Evolutionary conservation across 306 rosid species (phyloP).

Genomic region (Lupinus albus): DNA sequence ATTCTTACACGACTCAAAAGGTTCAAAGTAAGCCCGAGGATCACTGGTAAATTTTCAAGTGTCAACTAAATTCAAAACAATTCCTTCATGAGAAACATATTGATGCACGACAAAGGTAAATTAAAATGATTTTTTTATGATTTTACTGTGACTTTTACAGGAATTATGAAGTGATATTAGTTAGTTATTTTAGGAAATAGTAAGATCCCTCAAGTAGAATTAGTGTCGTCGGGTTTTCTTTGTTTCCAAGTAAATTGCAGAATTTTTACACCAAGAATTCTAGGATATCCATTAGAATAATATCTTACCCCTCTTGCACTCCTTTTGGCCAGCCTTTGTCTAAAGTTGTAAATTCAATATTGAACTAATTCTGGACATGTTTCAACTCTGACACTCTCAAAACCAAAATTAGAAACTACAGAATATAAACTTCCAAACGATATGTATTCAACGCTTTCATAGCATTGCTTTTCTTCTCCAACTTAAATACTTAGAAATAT

Average conservation of each 20-base stretch:
- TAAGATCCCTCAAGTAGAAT: background rate
- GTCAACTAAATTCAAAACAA: conserved; percentile 9
- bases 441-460: background rate
- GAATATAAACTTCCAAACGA: conserved; percentile 6
- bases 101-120: conserved; percentile 4
- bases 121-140: background rate
- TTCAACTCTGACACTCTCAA: conserved; percentile 5
- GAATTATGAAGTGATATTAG: background rate
- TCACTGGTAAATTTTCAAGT: background rate
- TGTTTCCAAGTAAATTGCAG: background rate
- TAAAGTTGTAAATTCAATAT: background rate
- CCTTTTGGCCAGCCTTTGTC: conserved; percentile 25
- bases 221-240: background rate
- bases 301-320: conserved; percentile 9
- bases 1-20: background rate
- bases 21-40: background rate
- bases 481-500: conserved; percentile 1
- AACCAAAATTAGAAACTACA: conserved; percentile 25
- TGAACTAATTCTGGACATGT: conserved; percentile 18
- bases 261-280: background rate
- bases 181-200: conserved; percentile 4
- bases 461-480: conserved; percentile 24
- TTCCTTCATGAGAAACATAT: conserved; percentile 5
- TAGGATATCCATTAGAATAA: conserved; percentile 14
- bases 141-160: background rate